These are phyloP conservation scores for Climacium dendroides DNA, from an alignment of 225 moss, liverwort and hornwort species.

Conservation along the genomic window DNA sequence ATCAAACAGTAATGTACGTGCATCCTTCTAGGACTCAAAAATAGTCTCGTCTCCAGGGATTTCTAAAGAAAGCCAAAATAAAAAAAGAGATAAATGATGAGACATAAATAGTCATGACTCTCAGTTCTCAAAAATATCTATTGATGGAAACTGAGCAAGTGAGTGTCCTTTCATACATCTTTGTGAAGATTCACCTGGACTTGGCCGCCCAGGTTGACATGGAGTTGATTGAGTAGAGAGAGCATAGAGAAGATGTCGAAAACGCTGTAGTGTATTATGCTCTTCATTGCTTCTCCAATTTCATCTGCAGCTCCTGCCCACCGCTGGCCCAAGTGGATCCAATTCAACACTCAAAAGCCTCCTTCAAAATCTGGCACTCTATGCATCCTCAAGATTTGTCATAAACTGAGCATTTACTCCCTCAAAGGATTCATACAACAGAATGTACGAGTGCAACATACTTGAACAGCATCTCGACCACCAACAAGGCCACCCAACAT, in stretches of 20 bases:
- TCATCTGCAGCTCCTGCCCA: slow-evolving; percentile 52
- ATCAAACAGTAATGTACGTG: not conserved
- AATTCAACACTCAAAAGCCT: not conserved
- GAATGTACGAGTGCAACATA: slow-evolving; percentile 13
- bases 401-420: not conserved
- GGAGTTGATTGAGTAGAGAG: slow-evolving; percentile 61
- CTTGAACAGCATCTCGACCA: slow-evolving; percentile 35
- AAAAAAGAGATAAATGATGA: not conserved
- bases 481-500: slow-evolving; percentile 58
- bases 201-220: slow-evolving; percentile 26
- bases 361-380: not conserved
- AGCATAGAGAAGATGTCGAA: slow-evolving; percentile 63
- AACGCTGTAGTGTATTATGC: slow-evolving; percentile 41
- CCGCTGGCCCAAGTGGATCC: slow-evolving; percentile 4
- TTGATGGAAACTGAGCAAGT: not conserved
- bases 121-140: not conserved
- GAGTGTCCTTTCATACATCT: not conserved
- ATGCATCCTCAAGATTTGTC: not conserved
- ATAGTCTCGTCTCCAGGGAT: not conserved
- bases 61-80: not conserved
- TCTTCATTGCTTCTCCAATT: slow-evolving; percentile 50
- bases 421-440: not conserved
- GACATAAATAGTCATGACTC: not conserved
- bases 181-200: slow-evolving; percentile 3
- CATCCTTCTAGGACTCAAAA: not conserved